These are phyloP conservation scores for Hortaea sp. DNA, from an alignment of 2,329 filamentous ascomycete species.

Conservation along the genomic window DNA sequence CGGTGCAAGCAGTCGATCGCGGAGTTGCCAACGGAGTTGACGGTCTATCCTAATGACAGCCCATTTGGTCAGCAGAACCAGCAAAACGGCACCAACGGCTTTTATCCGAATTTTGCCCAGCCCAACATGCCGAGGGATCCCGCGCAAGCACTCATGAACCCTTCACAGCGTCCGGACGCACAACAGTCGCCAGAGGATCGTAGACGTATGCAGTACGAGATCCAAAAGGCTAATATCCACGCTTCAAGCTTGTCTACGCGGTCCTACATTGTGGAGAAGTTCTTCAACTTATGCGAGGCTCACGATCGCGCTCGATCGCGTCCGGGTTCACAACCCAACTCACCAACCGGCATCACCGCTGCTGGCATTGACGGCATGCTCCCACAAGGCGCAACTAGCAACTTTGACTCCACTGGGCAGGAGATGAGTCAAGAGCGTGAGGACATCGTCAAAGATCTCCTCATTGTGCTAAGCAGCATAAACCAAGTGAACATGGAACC, in stretches of 20 bases:
- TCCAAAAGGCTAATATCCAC: slow-evolving; percentile 86
- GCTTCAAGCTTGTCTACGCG: slow-evolving; percentile 70
- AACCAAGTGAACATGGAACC: slow-evolving; percentile 78
- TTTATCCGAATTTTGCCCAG: slow-evolving; percentile 15
- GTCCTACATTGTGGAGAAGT: slow-evolving; percentile 78
- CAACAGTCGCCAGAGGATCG: slow-evolving; percentile 29
- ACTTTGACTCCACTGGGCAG: slow-evolving; percentile 43
- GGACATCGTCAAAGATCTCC: slow-evolving; percentile 68
- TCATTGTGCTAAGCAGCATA: slow-evolving; percentile 65
- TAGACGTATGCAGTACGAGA: slow-evolving; percentile 61
- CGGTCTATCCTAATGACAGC: slow-evolving; percentile 40
- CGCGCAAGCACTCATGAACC: slow-evolving; percentile 22
- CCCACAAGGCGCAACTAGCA: slow-evolving; percentile 19
- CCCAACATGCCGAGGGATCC: slow-evolving; percentile 15
- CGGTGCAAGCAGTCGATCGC: slow-evolving; percentile 60
- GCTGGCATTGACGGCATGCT: slow-evolving; percentile 28
- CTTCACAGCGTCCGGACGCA: slow-evolving; percentile 18
- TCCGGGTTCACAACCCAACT: slow-evolving; percentile 29
- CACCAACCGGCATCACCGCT: slow-evolving; percentile 24
- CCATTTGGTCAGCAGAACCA: slow-evolving; percentile 14
- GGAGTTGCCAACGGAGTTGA: slow-evolving; percentile 58
- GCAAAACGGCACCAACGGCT: slow-evolving; percentile 15
- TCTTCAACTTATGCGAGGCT: slow-evolving; percentile 65
- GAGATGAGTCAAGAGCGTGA: slow-evolving; percentile 68
- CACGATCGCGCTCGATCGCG: slow-evolving; percentile 34